Base-by-base conservation (phyloP, 2,329 filamentous ascomycete genomes). In the Triangularia verruculosa region DNA sequence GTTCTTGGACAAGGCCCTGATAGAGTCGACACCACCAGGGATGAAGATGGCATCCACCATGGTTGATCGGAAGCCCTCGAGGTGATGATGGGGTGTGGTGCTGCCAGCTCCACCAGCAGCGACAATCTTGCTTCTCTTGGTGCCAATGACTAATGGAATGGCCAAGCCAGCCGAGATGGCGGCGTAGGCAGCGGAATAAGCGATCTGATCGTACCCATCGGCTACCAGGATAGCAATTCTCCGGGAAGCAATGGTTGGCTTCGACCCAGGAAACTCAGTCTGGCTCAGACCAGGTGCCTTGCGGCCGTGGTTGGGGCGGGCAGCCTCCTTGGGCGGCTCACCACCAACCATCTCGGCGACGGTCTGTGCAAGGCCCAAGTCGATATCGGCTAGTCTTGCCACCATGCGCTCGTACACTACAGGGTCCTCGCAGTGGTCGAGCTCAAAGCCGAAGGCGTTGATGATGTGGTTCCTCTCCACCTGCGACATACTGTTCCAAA, bases 21-120 rank as follows among this genome's bases (percentile, higher is more conserved):
- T 77, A 0, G 86, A 85, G 63, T 87, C 80, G 0, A 82, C 79
- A 1, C 92, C 91, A 1, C 90, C 90, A 0, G 91, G 91, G 2
- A 96, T 78, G 71, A 92, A 93, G 27, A 93, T 72, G 0, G 90
- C 88, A 72, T 95, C 92, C 67, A 94, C 94, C 82, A 95, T 86
- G 34, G 89, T 92, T 27, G 88, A 91, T 15, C 91, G 85, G 83
- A 90, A 87, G 0, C 90, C 91, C 69, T 93, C 89, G 57, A 94
- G 85, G 72, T 93, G 89, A 72, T 95, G 90, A 69, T 93, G 89
- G 0, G 92, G 88, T 24, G 84, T 76, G 0, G 90, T 77, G 4
- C 86, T 64, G 1, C 24, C 53, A 15, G 39, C 47, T 32, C 68
- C 69, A 7, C 84, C 85, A 0, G 82, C 83, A 6, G 89, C 83